Evolutionary conservation across 306 rosid species (phyloP), one percentile per base, ranked within the genome.

Genomic region (Parietaria judaica): DNA sequence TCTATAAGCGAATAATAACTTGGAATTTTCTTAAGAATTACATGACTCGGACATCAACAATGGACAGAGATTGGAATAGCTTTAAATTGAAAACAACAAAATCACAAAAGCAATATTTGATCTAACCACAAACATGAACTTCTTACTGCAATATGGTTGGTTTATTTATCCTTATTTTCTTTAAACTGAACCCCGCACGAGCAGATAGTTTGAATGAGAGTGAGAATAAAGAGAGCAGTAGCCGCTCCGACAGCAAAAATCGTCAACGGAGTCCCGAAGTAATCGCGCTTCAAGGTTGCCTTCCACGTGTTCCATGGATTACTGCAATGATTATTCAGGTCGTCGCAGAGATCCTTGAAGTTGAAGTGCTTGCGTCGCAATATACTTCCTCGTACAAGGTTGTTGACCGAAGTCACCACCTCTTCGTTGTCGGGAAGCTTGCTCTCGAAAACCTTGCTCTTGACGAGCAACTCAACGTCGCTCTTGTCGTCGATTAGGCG

Each of bases 211-310:
- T 53, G 69, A 3, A 65, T 1, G 51, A 75, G 11, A 48, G 81
- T 72, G 39, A 72, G 68, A 13, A 76, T 1, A 55, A 76, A 70
- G 39, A 72, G 43, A 6, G 70, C n/a, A 13, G 54, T 2, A 35
- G 66, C 78, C 34, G 65, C 66, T 45, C 46, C 9, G 7, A 82
- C 41, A 5, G 75, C 66, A 9, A 69, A 61, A 14, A 36, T 36
- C 7, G 72, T 58, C 72, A 77, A 68, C 13, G 81, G 78, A 9
- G 75, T 68, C 59, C 56, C 65, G 70, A 66, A 69, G 58, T 72
- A 73, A 5, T 61, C 61, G 15, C 15, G 78, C 3, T 36, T 58
- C 50, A 77, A 38, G 12, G 57, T 58, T 12, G 74, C 76, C 60
- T 56, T 67, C 69, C 14, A 37, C 4, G n/a, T 43, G 48, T 76